Evolutionary conservation across 208 protist species (phyloP).

Genomic region (Leishmania guyanensis): DNA sequence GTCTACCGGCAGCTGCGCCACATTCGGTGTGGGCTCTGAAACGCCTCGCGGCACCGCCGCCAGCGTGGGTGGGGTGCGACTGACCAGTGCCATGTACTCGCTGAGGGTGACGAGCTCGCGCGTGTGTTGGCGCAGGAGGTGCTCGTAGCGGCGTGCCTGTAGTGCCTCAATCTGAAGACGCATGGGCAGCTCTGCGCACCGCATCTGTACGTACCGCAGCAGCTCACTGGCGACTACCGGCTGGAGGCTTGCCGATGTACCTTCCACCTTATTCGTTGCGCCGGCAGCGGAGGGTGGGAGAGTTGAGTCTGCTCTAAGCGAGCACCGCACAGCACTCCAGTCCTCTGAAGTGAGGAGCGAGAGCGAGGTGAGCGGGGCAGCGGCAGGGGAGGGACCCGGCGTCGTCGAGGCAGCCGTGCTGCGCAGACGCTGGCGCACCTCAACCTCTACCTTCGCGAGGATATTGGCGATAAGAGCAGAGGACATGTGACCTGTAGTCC

Average conservation of each 20-base stretch:
- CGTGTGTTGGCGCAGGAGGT: slow-evolving; percentile 57
- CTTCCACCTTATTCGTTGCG: neutral
- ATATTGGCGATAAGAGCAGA: slow-evolving; percentile 7
- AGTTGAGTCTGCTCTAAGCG: slow-evolving; percentile 4
- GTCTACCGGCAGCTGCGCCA: slow-evolving; percentile 23
- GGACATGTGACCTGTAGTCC: neutral
- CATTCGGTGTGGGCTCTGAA: neutral
- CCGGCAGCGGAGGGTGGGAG: neutral
- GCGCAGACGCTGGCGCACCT: slow-evolving; percentile 14
- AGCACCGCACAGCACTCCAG: slow-evolving; percentile 33
- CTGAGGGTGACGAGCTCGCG: slow-evolving; percentile 66
- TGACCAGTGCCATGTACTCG: slow-evolving; percentile 47
- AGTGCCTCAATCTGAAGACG: slow-evolving; percentile 70
- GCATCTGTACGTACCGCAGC: slow-evolving; percentile 39
- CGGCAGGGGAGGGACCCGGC: neutral
- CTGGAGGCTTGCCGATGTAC: neutral
- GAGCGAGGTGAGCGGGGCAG: neutral
- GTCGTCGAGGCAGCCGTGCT: slow-evolving; percentile 1
- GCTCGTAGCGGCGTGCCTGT: slow-evolving; percentile 60
- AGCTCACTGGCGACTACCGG: slow-evolving; percentile 10
- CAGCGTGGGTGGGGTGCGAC: slow-evolving; percentile 14
- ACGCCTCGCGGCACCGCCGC: neutral
- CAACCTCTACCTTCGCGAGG: slow-evolving; percentile 20
- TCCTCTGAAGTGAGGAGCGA: slow-evolving; percentile 41
- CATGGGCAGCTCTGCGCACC: slow-evolving; percentile 77